Evolutionary conservation across 1,139 yeast genomes (phyloP), one percentile per base, ranked within the genome.

Genomic region (Lizanozyma gosingica): DNA sequence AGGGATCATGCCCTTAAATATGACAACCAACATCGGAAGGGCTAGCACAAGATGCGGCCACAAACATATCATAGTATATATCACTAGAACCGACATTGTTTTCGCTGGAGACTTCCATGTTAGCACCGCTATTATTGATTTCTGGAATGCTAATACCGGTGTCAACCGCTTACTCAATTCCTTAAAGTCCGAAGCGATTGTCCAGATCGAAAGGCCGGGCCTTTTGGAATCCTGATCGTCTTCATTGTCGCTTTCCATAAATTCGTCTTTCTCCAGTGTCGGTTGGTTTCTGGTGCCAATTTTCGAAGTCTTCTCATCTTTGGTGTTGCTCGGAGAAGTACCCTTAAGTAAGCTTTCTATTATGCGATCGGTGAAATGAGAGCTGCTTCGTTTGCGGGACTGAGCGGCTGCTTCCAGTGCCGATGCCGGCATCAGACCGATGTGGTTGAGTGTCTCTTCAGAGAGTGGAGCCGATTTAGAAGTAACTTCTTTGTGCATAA

Each of bases 21-120:
- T 51, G n/a, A 68, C 42, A 41, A 60, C 62, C 9, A 69, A 40
- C 42, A 67, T 49, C 0, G 76, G 76, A 39, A 62, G 67, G 3
- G 67, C 70, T 33, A 70, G 49, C 4, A 67, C 65, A 18, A 70
- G 53, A 47, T 70, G 75, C 0, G 76, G 76, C 72, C 73, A 67
- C 37, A 67, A 43, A 49, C 75, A 69, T 17, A 65, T 55, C 14
- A 66, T 59, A 0, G 75, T 69, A 41, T 70, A 70, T 17, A 61
- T 46, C 18, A 67, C 64, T 44, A 69, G 55, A 14, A 52, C 54
- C 17, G 69, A 56, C 32, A 70, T 48, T 0, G 76, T 70, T 46
- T 68, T 67, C 3, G 69, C 45, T 2, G 74, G 75, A 38, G 55
- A 55, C 43, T 59, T 63, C 76, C 76, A 70, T 1, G 75, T 64